Percentiles rank a stretch among this genome's conserved stretches.
These are phyloP conservation scores for Syncephalastrum sp. DNA, from an alignment of 371 early-diverging fungal genomes.

Conservation along the genomic window DNA sequence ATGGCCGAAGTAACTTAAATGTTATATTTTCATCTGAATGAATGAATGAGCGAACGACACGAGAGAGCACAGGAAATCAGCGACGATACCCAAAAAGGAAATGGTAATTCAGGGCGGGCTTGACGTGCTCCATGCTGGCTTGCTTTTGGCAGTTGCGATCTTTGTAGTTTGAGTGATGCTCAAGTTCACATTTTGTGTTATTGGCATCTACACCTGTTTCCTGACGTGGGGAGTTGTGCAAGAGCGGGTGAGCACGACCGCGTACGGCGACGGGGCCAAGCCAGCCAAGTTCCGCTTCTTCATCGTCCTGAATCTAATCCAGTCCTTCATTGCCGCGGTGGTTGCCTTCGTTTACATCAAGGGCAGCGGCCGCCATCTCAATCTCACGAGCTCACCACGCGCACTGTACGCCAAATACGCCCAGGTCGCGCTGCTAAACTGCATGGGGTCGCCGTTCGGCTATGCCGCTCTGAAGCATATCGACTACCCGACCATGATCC, in stretches of 20 bases:
- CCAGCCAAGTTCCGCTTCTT: constrained; percentile 82
- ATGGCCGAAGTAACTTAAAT: no score
- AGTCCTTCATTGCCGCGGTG: constrained; percentile 75
- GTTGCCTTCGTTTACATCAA: constrained; percentile 77
- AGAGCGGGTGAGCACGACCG: constrained; percentile 86
- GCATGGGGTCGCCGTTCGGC: constrained; percentile 89
- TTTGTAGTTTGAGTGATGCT: constrained; percentile 38
- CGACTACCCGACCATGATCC: constrained; percentile 96
- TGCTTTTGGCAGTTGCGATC: not conserved
- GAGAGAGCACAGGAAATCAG: no score
- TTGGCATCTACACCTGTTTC: constrained; percentile 94
- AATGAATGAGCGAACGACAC: no score
- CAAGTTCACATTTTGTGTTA: constrained; percentile 72
- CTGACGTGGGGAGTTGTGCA: constrained; percentile 94
- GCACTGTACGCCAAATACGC: constrained; percentile 58
- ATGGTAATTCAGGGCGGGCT: no score
- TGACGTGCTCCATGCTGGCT: no score
- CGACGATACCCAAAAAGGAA: no score
- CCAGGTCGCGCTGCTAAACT: constrained; percentile 76
- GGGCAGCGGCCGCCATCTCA: constrained; percentile 39
- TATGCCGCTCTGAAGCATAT: constrained; percentile 92
- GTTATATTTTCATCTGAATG: no score
- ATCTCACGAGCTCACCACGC: constrained; percentile 35
- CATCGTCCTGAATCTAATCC: constrained; percentile 84
- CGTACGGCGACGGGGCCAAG: constrained; percentile 63